Conservation (phyloP, 2,329 filamentous ascomycete species). For the Stachybotrys elegans region DNA sequence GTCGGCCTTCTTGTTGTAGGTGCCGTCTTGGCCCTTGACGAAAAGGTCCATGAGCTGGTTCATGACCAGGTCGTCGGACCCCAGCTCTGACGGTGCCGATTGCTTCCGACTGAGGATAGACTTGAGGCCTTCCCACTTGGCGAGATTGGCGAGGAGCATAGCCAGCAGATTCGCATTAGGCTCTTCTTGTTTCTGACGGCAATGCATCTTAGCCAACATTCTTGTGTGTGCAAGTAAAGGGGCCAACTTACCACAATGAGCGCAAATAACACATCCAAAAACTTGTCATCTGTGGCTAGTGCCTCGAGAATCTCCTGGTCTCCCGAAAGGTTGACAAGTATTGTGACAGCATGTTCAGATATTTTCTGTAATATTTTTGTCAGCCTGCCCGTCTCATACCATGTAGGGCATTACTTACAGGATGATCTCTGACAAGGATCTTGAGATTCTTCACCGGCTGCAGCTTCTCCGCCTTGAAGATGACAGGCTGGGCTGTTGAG, state of each 20-base stretch:
- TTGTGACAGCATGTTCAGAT: constrained; percentile 85
- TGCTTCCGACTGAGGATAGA: constrained; percentile 65
- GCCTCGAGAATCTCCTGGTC: constrained; percentile 70
- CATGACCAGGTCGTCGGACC: constrained; percentile 67
- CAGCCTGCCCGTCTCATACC: background rate
- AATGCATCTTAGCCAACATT: no score
- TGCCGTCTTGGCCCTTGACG: constrained; percentile 79
- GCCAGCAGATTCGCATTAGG: constrained; percentile 77
- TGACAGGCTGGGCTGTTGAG: constrained; percentile 62
- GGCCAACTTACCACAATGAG: constrained; percentile 63
- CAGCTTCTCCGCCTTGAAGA: constrained; percentile 80
- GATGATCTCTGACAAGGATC: constrained; percentile 77
- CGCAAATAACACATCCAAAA: constrained; percentile 67
- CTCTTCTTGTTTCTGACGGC: constrained; percentile 64
- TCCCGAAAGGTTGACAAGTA: constrained; percentile 79
- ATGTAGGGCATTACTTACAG: constrained; percentile 45
- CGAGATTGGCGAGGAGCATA: constrained; percentile 90
- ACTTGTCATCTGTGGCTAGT: constrained; percentile 73
- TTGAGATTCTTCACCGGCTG: constrained; percentile 83
- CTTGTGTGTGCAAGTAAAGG: background rate
- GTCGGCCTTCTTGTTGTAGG: constrained; percentile 78
- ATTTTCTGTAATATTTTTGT: no score
- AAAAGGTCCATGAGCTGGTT: constrained; percentile 95
- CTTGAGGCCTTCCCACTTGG: constrained; percentile 72
- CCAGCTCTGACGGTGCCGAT: constrained; percentile 62